Conservation (phyloP, 1,139 yeast species). For the Hansenula anomala region DNA sequence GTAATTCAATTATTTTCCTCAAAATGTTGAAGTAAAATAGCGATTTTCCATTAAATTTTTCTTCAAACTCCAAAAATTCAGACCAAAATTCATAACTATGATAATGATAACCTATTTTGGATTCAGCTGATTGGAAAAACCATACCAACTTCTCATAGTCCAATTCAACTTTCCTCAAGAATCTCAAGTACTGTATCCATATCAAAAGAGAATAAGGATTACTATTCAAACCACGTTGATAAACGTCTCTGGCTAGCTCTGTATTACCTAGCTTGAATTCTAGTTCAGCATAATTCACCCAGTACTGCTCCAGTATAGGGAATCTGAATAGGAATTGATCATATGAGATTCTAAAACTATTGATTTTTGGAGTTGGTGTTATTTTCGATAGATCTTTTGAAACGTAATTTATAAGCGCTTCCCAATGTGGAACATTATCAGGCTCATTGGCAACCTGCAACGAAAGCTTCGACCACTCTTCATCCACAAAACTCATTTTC, state of each 20-base stretch:
- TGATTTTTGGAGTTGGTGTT: slow-evolving; percentile 35
- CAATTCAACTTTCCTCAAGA: slow-evolving; percentile 39
- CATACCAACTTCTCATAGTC: slow-evolving; percentile 29
- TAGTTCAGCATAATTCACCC: slow-evolving; percentile 71
- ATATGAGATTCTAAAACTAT: slow-evolving; percentile 46
- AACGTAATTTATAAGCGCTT: slow-evolving; percentile 34
- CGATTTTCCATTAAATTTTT: slow-evolving; percentile 31
- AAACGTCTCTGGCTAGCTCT: slow-evolving; percentile 44
- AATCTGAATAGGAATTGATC: slow-evolving; percentile 53
- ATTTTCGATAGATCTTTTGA: slow-evolving; percentile 38
- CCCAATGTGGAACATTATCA: slow-evolving; percentile 46
- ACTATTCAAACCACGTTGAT: slow-evolving; percentile 46
- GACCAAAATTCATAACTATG: slow-evolving; percentile 74
- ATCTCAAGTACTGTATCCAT: slow-evolving; percentile 69
- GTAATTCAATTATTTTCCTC: slow-evolving; percentile 61
- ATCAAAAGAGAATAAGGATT: slow-evolving; percentile 54
- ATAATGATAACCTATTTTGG: slow-evolving; percentile 66
- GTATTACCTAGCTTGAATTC: slow-evolving; percentile 60
- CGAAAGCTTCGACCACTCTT: slow-evolving; percentile 17
- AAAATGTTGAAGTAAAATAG: slow-evolving; percentile 44
- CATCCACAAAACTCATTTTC: slow-evolving; percentile 1
- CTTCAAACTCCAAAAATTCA: slow-evolving; percentile 54
- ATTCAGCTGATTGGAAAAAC: slow-evolving; percentile 62
- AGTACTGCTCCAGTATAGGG: slow-evolving; percentile 73
- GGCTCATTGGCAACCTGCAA: slow-evolving; percentile 34